Evolutionary conservation across 1,284 basidiomycete species (phyloP).

Genomic region (Ceratorhiza oryzae-sativae): DNA sequence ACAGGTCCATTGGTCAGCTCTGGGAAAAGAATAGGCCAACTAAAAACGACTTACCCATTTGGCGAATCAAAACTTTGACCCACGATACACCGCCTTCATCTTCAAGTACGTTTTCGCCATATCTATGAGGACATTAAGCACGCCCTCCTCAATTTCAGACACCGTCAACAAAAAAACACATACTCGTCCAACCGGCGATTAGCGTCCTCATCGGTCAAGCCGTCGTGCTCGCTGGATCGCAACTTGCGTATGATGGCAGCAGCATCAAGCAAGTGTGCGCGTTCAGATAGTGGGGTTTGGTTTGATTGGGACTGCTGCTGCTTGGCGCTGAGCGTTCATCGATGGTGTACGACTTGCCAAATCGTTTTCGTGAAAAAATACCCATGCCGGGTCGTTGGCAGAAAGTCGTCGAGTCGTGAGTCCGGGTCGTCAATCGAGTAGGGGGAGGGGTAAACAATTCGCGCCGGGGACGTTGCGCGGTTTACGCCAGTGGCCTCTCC

Average conservation of each 20-base stretch:
- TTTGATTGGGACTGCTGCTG: slow-evolving; percentile 23
- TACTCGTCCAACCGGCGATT: slow-evolving; percentile 27
- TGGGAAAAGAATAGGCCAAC: background rate
- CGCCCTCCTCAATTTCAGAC: background rate
- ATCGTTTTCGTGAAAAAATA: slow-evolving; percentile 36
- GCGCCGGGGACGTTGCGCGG: slow-evolving; percentile 36
- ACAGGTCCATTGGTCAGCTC: background rate
- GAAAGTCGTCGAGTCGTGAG: slow-evolving; percentile 13
- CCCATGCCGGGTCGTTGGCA: slow-evolving; percentile 32
- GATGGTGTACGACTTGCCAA: slow-evolving; percentile 38
- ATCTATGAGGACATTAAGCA: slow-evolving; percentile 11
- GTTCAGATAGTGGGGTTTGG: slow-evolving; percentile 34
- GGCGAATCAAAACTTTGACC: slow-evolving; percentile 28
- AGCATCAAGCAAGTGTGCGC: slow-evolving; percentile 31
- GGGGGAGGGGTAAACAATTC: slow-evolving; percentile 27
- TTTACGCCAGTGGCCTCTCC: slow-evolving; percentile 38
- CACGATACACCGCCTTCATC: slow-evolving; percentile 32
- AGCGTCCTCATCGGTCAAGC: slow-evolving; percentile 32
- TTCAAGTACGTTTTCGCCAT: slow-evolving; percentile 37
- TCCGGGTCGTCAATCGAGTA: too few species aligned
- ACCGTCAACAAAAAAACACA: background rate
- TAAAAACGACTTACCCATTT: slow-evolving; percentile 29
- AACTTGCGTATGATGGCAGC: slow-evolving; percentile 33
- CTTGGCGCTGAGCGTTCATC: slow-evolving; percentile 30
- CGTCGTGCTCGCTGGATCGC: slow-evolving; percentile 37